Evolutionary conservation across 2,329 filamentous ascomycete genomes (phyloP).

Genomic region (Fusarium agapanthi): DNA sequence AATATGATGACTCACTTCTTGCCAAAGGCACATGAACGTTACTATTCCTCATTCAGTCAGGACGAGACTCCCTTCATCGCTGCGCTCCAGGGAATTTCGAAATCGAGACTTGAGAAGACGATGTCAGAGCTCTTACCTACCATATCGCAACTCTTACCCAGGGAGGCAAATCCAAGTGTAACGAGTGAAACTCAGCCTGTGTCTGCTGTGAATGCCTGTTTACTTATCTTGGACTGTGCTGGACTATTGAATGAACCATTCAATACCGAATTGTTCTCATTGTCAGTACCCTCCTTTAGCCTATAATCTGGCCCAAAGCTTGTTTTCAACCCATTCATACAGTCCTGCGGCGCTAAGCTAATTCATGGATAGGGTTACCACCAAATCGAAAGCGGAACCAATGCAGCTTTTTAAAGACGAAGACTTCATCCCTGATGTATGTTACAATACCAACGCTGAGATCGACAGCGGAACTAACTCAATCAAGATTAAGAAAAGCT

Average conservation of each 20-base stretch:
- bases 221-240: background rate
- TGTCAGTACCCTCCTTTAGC: background rate
- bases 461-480: background rate
- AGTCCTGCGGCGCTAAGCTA: background rate
- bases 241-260: background rate
- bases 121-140: background rate
- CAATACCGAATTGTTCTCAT: background rate
- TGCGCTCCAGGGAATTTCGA: background rate
- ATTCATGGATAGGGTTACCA: background rate
- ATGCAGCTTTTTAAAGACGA: background rate
- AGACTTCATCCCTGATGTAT: background rate
- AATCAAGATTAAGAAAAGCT: background rate
- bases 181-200: background rate
- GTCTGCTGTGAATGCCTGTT: background rate
- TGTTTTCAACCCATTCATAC: background rate
- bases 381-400: background rate
- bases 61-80: background rate
- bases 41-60: background rate
- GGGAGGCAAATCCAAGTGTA: background rate
- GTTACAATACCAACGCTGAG: too few relatives aligned
- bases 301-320: fast-evolving
- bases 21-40: background rate
- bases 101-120: background rate
- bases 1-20: background rate
- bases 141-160: background rate